Evolutionary conservation across 345 rosid species (phyloP).

Genomic region (Heritiera littoralis): DNA sequence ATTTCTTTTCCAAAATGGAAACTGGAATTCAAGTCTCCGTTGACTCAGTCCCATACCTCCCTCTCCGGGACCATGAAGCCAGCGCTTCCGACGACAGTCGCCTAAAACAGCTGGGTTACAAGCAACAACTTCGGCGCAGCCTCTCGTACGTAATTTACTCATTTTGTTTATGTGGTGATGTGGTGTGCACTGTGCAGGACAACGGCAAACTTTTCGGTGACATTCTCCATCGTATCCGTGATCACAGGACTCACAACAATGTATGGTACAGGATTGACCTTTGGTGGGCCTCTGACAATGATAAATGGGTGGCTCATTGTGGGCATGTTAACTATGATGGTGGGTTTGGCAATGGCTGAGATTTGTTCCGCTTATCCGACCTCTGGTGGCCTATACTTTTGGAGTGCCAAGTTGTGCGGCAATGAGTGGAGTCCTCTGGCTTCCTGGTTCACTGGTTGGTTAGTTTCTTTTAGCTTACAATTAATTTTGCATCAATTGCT

Average conservation of each 20-base stretch:
- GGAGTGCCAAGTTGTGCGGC: constrained; percentile 62
- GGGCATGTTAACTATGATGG: constrained; percentile 40
- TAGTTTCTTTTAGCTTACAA: constrained; percentile 6
- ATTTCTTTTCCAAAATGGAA: not conserved
- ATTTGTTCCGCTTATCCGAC: constrained; percentile 63
- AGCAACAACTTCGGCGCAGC: constrained; percentile 57
- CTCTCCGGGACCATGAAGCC: constrained; percentile 5
- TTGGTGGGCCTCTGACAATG: constrained; percentile 57
- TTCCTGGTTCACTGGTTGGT: constrained; percentile 74
- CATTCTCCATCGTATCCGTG: constrained; percentile 51
- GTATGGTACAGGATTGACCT: constrained; percentile 47
- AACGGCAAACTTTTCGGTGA: constrained; percentile 49
- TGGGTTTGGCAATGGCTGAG: constrained; percentile 60
- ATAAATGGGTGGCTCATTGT: constrained; percentile 57
- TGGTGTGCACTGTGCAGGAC: constrained; percentile 29
- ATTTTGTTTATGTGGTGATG: not conserved
- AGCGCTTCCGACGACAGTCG: constrained; percentile 31
- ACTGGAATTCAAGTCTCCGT: not conserved
- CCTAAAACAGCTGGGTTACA: constrained; percentile 56
- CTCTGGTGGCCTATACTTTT: constrained; percentile 57
- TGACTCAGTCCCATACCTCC: constrained; percentile 6
- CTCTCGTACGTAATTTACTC: constrained; percentile 43
- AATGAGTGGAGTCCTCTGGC: constrained; percentile 53
- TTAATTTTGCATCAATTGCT: not conserved
- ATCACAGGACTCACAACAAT: constrained; percentile 52